Base-by-base conservation (phyloP, 805 yeast genomes). In the Ascoidea asiatica region DNA sequence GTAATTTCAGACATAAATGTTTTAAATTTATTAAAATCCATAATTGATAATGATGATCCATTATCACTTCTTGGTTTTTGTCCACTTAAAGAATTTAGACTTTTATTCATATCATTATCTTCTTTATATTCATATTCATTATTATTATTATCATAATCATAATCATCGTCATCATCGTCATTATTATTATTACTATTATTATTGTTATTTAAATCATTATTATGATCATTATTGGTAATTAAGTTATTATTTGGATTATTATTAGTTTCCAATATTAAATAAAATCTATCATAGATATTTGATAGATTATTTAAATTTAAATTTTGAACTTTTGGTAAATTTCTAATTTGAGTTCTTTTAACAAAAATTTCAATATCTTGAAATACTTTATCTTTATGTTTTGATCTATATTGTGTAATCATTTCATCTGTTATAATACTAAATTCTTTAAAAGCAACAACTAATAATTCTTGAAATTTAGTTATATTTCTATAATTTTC, bases 401-500 rank as follows among this genome's bases (percentile, higher is more conserved):
- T 81, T 20, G 72, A 66, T 44, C 97, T 73, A 54, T 79, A 81
- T 46, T 73, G 81, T 19, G 69, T 70, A 38, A 92, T 77, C 59
- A 77, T 69, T 1, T 77, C 80, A 47, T 89, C 95, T 29, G 86
- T 79, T 19, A 92, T 73, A 5, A 78, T 78, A 6, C 82, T 70
- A 59, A 92, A 92, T 57, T 92, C 98, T 55, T 82, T 82, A 64
- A 90, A 89, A 0, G 98, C 92, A 1, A 88, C 87, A 8, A 88
- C 95, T 63, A 90, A 67, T 19, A 92, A 69, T 52, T 85, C 92
- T 61, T 90, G 97, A 61, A 92, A 92, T 53, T 79, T 80, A 2
- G 96, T 83, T 40, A 86, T 75, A 35, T 75, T 69, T 51, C 80
- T 73, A 43, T 73, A 73, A 53, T 77, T 78, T 21, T 74, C 74